phyloP scores from a whole-genome alignment of 768 basidiomycete genomes.

The Suillus fuscotomentosus region DNA sequence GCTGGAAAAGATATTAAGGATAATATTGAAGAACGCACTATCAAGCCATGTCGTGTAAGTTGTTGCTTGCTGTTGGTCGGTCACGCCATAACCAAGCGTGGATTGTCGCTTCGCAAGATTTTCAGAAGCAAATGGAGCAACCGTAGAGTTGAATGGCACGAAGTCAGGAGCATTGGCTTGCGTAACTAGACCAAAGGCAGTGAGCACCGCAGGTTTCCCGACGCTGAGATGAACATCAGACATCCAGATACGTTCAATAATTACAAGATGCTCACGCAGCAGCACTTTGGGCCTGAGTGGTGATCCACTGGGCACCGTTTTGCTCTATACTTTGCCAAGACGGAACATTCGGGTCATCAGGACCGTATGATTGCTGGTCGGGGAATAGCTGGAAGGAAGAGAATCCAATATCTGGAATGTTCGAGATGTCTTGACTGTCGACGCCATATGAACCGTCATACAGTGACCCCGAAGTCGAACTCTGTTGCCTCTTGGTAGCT shows the following conservation, averaged over 20 bases:
- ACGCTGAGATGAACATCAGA: constrained; percentile 34
- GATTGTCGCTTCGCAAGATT: constrained; percentile 16
- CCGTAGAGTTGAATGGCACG: constrained; percentile 60
- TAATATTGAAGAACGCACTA: constrained; percentile 31
- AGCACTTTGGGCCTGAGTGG: constrained; percentile 42
- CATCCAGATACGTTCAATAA: background rate
- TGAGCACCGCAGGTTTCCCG: constrained; percentile 53
- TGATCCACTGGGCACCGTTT: constrained; percentile 56
- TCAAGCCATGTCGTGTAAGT: constrained; percentile 56
- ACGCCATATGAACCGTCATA: constrained; percentile 67
- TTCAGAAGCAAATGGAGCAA: constrained; percentile 39
- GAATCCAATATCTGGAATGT: constrained; percentile 56
- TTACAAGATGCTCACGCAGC: constrained; percentile 36
- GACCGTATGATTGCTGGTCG: constrained; percentile 58
- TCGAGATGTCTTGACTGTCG: constrained; percentile 63
- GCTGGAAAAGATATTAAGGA: background rate
- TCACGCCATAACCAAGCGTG: constrained; percentile 37
- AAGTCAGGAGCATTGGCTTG: constrained; percentile 50
- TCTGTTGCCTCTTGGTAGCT: constrained; percentile 50
- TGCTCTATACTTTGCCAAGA: constrained; percentile 53
- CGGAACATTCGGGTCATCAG: constrained; percentile 46
- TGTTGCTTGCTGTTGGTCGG: constrained; percentile 48
- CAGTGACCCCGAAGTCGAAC: constrained; percentile 42
- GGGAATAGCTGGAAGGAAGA: constrained; percentile 66
- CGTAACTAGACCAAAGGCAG: constrained; percentile 64